Conservation (phyloP, 306 rosid genomes). For the Trifolium pratense region DNA sequence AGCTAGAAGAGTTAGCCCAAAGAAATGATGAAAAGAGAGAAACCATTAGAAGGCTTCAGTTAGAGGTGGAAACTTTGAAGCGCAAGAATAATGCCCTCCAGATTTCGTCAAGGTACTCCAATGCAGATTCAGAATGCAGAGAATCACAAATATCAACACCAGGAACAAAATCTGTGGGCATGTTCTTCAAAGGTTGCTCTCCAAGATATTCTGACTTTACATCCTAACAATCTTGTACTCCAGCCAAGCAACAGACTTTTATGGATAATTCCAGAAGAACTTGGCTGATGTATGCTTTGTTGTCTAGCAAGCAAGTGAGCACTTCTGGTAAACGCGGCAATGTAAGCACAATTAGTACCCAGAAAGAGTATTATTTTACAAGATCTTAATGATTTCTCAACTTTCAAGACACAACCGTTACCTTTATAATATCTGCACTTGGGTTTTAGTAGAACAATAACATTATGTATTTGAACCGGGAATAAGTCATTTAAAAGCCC, state of each 20-base stretch:
- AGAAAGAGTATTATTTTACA: neutral
- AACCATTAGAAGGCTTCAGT: constrained; percentile 56
- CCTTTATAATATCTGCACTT: constrained; percentile 7
- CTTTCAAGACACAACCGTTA: constrained; percentile 23
- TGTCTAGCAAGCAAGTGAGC: constrained; percentile 32
- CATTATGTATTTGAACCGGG: constrained; percentile 27
- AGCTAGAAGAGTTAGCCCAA: constrained; percentile 52
- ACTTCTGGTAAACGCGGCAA: neutral
- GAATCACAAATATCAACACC: constrained; percentile 44
- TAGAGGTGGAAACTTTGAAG: constrained; percentile 53
- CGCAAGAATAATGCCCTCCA: constrained; percentile 51
- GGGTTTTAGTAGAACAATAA: constrained; percentile 6
- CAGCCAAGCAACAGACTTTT: constrained; percentile 14
- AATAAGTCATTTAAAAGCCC: constrained; percentile 29
- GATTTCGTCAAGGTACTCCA: constrained; percentile 45
- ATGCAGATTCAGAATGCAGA: constrained; percentile 42
- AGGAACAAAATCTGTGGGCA: constrained; percentile 40
- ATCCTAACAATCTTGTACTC: constrained; percentile 28
- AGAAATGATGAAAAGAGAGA: constrained; percentile 66
- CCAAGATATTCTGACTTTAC: constrained; percentile 42
- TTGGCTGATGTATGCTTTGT: constrained; percentile 19
- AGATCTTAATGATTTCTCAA: constrained; percentile 2
- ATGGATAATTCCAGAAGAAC: neutral
- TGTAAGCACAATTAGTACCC: neutral
- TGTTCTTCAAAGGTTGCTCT: constrained; percentile 48